Evolutionary conservation across 1,139 yeast genomes (phyloP).

Genomic region (Groenewaldozyma sp.): DNA sequence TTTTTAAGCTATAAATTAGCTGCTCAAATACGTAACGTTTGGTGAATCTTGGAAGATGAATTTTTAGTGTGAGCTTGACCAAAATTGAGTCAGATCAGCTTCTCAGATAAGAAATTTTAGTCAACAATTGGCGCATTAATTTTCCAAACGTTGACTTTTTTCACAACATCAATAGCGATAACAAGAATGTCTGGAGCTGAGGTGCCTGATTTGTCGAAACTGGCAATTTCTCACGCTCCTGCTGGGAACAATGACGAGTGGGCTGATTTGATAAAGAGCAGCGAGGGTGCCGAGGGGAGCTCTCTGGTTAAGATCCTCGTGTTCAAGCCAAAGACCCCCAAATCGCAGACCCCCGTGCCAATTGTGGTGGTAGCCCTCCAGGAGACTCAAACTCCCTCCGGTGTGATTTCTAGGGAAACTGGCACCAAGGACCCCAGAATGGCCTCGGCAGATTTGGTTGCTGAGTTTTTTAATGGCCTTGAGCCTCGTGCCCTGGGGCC

Average conservation of each 20-base stretch:
- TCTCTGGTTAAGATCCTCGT: constrained; percentile 58
- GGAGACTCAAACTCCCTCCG: constrained; percentile 57
- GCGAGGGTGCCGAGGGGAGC: constrained; percentile 10
- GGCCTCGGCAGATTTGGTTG: constrained; percentile 73
- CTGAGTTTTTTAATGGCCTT: constrained; percentile 51
- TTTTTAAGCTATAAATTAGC: no score
- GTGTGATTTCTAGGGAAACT: constrained; percentile 55
- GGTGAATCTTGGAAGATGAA: no score
- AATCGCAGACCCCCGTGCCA: constrained; percentile 73
- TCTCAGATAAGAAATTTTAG: no score
- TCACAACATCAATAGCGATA: no score
- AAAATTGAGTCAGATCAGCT: no score
- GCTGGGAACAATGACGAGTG: constrained; percentile 24
- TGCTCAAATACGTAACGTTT: no score
- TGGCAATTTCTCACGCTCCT: constrained; percentile 21
- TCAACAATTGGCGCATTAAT: no score
- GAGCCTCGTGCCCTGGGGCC: constrained; percentile 41
- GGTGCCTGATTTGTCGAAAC: constrained; percentile 12
- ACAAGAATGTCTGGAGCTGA: neutral
- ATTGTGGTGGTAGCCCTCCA: constrained; percentile 71
- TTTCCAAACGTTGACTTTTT: no score
- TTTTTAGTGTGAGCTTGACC: no score
- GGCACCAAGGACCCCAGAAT: constrained; percentile 77
- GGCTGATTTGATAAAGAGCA: constrained; percentile 17
- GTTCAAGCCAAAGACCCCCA: constrained; percentile 87